Base-by-base conservation (phyloP, 2,329 filamentous ascomycete genomes). In the Trichoderma gracile region DNA sequence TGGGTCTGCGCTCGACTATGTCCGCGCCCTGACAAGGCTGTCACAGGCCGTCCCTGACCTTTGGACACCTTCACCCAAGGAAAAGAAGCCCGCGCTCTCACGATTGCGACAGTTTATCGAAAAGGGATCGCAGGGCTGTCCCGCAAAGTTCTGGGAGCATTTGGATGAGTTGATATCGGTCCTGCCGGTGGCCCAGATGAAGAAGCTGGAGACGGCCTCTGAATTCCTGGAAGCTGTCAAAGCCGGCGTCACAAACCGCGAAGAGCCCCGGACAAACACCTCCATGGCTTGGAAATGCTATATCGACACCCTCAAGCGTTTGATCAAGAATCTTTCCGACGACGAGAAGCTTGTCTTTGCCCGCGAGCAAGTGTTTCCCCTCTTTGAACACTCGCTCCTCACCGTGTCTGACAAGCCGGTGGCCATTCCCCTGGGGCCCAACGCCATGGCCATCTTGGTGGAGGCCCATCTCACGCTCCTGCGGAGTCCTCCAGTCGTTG, bases 81-180 rank as follows among this genome's bases (percentile, higher is more conserved):
- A 79, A n/a, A 84, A 86, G 68, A 85, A 83, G 64, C 77, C 83
- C 1, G 80, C 85, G 0, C 69, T 84, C 1, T 78, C 79, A 4
- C 78, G 89, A 23, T 76, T 99, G 4, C 84, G 85, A 56, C 80
- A 86, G 9, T 95, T 96, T 69, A 79, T 98, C 7, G 88, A 90
- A 67, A 91, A 88, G 70, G 94, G 95, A 3, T 96, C 94, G 0
- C 91, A 97, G 71, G 86, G 87, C n/a, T 89, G 90, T 3, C 80
- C 86, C 0, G 78, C 82, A 3, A 84, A 82, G 10, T 97, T 89
- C 72, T 99, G 95, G 95, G 76, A 81, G 27, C 85, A 84, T 17
- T 74, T 96, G 38, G 80, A 83, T 45, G 79, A 81, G 33, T 77
- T 98, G 0, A 73, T 97, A 6, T 79, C 84, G 23, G 74, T 87